Percentiles rank a stretch among this genome's conserved stretches.
These are phyloP conservation scores for Sarocladium kiliense DNA, from an alignment of 2,329 filamentous ascomycete genomes.

Conservation along the genomic window DNA sequence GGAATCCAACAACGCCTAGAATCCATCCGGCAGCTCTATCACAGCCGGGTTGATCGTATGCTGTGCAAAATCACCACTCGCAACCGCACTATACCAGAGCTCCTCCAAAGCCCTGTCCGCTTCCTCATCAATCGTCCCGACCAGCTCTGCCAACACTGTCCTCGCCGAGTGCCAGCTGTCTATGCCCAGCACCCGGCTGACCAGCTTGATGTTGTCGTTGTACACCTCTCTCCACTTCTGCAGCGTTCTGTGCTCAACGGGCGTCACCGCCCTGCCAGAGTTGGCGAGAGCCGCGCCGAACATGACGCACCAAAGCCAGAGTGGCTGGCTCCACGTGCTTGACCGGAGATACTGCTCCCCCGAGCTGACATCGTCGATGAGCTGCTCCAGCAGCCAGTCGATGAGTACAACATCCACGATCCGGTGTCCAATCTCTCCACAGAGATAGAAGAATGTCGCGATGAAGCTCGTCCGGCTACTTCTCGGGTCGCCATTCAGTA, in stretches of 20 bases:
- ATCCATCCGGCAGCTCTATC: constrained; percentile 3
- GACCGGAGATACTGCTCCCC: constrained; percentile 34
- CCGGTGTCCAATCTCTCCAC: constrained; percentile 36
- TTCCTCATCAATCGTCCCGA: constrained; percentile 35
- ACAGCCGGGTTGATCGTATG: constrained; percentile 10
- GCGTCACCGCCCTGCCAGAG: constrained; percentile 29
- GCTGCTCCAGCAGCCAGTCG: constrained; percentile 40
- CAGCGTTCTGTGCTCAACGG: constrained; percentile 31
- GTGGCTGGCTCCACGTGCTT: constrained; percentile 34
- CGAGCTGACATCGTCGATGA: constrained; percentile 36
- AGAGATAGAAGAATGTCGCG: constrained; percentile 41
- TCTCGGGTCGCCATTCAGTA: constrained; percentile 28
- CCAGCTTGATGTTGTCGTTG: constrained; percentile 35
- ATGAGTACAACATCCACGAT: constrained; percentile 37
- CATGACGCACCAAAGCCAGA: constrained; percentile 42
- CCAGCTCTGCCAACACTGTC: constrained; percentile 29
- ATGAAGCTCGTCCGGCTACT: constrained; percentile 40
- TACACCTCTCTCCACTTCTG: constrained; percentile 31
- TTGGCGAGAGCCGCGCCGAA: constrained; percentile 37
- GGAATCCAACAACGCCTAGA: neutral
- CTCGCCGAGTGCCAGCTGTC: constrained; percentile 34
- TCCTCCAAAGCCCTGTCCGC: constrained; percentile 33
- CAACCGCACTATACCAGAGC: constrained; percentile 35
- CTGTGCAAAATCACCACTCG: constrained; percentile 16
- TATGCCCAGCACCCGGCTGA: constrained; percentile 30